Evolutionary conservation across 371 early-diverging fungal species (phyloP), one percentile per base, ranked within the genome.

Genomic region (Rhizopus arrhizus): DNA sequence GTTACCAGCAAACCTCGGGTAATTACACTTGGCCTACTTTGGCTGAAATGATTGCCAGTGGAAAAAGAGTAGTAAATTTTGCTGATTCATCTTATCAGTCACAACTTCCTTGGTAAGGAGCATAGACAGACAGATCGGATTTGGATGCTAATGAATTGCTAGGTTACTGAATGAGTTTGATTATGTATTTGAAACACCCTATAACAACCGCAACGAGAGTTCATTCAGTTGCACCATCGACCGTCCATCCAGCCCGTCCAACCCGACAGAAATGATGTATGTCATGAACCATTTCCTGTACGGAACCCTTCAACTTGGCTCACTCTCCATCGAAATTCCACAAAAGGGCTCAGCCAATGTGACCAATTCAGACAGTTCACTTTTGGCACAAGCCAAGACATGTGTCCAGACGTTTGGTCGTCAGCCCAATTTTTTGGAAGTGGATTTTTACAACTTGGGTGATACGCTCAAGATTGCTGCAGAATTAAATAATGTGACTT

Each of bases 401-500:
- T 85, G 86, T 52, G 62, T 52, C 28, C 29, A 65, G 5, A 74
- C 77, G 3, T 86, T 85, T 63, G 77, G 72, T 10, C 72, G 74
- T 47, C 73, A 76, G 58, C 88, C 90, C 46, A 91, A 83, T 68
- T 92, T 85, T 69, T 72, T 92, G 29, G 79, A 87, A 0, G 85
- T 92, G 5, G 92, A 92, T 73, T 92, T 85, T 68, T 92, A 87
- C 60, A 87, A 92, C 36, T 55, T 78, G 15, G 91, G 91, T 8
- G 67, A 66, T 5, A 50, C 85, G 6, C 60, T 86, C 53, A 56
- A 77, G 47, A 72, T 76, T 53, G 81, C 86, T 9, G 91, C 89
- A 4, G 53, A 72, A 36, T 54, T 89, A 28, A 92, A 92, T 66
- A 79, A 78, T 49, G 91, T 91, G 32, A 65, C 70, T 1, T 89